Evolutionary conservation across 768 basidiomycete species (phyloP).

Genomic region (Pleurotus citrinopileatus): DNA sequence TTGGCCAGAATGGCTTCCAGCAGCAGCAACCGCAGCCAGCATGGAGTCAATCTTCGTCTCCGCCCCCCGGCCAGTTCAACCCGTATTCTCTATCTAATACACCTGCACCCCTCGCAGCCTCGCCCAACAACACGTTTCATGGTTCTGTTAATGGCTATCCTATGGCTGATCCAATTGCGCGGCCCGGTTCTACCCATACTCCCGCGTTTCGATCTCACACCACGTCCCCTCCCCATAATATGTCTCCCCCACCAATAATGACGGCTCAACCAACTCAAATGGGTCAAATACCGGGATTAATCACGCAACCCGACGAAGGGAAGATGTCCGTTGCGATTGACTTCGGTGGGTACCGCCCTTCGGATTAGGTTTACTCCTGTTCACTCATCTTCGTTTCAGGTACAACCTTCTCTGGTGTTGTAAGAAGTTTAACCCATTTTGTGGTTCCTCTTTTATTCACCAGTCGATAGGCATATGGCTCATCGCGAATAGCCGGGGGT

Average conservation of each 20-base stretch:
- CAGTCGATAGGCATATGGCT: constrained; percentile 69
- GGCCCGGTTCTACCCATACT: constrained; percentile 28
- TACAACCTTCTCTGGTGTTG: constrained; percentile 86
- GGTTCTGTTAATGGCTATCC: constrained; percentile 24
- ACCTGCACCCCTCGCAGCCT: constrained; percentile 13
- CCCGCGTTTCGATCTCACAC: constrained; percentile 15
- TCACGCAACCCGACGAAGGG: constrained; percentile 53
- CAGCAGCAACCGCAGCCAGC: constrained; percentile 17
- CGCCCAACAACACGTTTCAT: constrained; percentile 20
- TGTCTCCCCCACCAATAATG: constrained; percentile 19
- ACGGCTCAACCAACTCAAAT: constrained; percentile 21
- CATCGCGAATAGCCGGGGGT: constrained; percentile 77
- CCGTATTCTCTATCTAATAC: constrained; percentile 13
- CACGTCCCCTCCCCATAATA: constrained; percentile 21
- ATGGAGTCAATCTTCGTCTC: constrained; percentile 37
- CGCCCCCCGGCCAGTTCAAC: constrained; percentile 26
- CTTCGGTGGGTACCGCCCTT: constrained; percentile 53
- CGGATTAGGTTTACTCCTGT: not conserved
- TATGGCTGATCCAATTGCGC: constrained; percentile 25
- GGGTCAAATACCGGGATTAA: constrained; percentile 14
- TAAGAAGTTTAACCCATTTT: constrained; percentile 34
- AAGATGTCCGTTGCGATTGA: constrained; percentile 82
- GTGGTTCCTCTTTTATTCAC: constrained; percentile 10
- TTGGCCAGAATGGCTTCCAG: constrained; percentile 23
- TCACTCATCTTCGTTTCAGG: constrained; percentile 36